Evolutionary conservation across 2,329 filamentous ascomycete species (phyloP).

Genomic region (Aureobasidium namibiae): DNA sequence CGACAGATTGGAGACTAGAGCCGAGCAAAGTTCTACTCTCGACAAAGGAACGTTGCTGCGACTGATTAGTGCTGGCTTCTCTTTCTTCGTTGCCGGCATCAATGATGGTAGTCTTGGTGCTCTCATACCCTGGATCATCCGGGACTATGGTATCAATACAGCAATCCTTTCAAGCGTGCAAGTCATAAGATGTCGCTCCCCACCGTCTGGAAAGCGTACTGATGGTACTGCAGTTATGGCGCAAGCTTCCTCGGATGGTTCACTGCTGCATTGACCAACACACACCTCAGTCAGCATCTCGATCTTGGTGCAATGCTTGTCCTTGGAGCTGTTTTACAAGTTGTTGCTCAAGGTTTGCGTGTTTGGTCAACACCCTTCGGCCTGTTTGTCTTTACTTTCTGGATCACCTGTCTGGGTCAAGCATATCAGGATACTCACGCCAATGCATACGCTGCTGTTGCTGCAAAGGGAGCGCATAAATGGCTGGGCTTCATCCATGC

Average conservation of each 20-base stretch:
- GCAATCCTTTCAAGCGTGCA: constrained; percentile 37
- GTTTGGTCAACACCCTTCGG: constrained; percentile 46
- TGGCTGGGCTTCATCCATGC: constrained; percentile 59
- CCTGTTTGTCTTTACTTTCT: constrained; percentile 51
- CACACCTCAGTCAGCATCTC: constrained; percentile 44
- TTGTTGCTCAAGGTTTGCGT: constrained; percentile 46
- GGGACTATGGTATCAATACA: constrained; percentile 47
- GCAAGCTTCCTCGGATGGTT: constrained; percentile 55
- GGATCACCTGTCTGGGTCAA: constrained; percentile 50
- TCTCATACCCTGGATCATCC: constrained; percentile 54
- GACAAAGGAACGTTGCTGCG: neutral
- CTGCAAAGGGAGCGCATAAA: constrained; percentile 44
- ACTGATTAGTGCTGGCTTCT: constrained; percentile 40
- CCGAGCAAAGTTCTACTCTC: neutral
- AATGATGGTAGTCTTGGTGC: constrained; percentile 59
- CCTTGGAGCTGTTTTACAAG: constrained; percentile 49
- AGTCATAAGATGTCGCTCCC: constrained; percentile 9
- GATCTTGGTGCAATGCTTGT: constrained; percentile 49
- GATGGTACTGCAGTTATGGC: constrained; percentile 32
- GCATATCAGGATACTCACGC: constrained; percentile 57
- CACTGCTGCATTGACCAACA: constrained; percentile 49
- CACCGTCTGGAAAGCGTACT: neutral
- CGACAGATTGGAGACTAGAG: too few relatives aligned
- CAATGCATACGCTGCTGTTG: constrained; percentile 50
- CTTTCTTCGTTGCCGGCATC: constrained; percentile 57